These are phyloP conservation scores for Candida sanyaensis DNA, from an alignment of 1,139 yeast genomes.

Conservation along the genomic window DNA sequence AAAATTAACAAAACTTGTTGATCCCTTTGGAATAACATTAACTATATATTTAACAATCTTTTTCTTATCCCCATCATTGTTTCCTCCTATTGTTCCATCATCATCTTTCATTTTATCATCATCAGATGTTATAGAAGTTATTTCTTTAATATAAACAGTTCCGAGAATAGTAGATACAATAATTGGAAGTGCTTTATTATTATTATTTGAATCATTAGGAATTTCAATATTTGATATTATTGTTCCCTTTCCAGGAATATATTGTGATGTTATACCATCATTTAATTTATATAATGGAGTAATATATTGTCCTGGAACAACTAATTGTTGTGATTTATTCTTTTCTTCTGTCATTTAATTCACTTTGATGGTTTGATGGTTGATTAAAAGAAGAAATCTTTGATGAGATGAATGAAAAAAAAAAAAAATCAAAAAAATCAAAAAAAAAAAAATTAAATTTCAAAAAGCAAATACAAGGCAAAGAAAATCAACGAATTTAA, in stretches of 20 bases:
- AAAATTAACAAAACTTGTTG: neutral
- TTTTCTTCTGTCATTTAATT: neutral
- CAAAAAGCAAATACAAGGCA: neutral
- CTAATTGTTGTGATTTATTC: slow-evolving; percentile 20
- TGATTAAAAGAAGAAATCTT: neutral
- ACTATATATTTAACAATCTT: slow-evolving; percentile 22
- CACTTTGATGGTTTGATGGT: neutral
- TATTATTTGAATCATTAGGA: slow-evolving; percentile 19
- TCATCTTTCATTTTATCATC: slow-evolving; percentile 9
- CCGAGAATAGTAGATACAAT: slow-evolving; percentile 75
- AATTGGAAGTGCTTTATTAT: slow-evolving; percentile 38
- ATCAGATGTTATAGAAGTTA: slow-evolving; percentile 10
- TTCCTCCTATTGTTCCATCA: slow-evolving; percentile 6
- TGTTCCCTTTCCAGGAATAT: slow-evolving; percentile 42
- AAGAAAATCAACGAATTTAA: neutral
- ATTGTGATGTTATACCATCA: slow-evolving; percentile 21
- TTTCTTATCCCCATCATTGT: slow-evolving; percentile 6
- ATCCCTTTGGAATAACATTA: slow-evolving; percentile 28
- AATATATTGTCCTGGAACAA: slow-evolving; percentile 76
- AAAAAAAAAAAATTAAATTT: neutral
- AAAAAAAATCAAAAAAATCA: neutral
- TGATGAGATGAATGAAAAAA: neutral
- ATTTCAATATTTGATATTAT: slow-evolving; percentile 34
- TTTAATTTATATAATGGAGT: slow-evolving; percentile 36
- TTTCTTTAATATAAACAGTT: slow-evolving; percentile 38